Conservation (phyloP, 805 yeast species). For the Wickerhamomyces hampshirensis region DNA sequence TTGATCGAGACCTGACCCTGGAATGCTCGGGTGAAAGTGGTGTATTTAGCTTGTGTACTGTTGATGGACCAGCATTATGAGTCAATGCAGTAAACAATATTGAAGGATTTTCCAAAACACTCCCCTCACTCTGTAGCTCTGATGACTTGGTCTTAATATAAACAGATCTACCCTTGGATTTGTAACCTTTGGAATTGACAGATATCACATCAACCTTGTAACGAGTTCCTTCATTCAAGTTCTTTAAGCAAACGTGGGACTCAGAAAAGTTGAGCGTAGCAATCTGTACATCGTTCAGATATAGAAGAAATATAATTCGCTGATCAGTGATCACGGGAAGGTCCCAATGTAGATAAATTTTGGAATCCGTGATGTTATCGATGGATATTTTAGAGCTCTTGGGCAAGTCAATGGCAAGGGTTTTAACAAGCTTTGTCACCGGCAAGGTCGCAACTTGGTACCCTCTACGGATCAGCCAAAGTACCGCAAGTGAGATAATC, state of each 20-base stretch:
- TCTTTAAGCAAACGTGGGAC: slow-evolving; percentile 30
- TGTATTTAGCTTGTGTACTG: slow-evolving; percentile 19
- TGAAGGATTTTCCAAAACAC: slow-evolving; percentile 33
- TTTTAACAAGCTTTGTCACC: slow-evolving; percentile 39
- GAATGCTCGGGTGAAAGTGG: slow-evolving; percentile 14
- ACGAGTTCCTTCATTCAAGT: slow-evolving; percentile 30
- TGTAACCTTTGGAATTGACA: slow-evolving; percentile 33
- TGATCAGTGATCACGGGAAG: slow-evolving; percentile 16
- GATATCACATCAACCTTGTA: slow-evolving; percentile 42
- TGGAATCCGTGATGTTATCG: slow-evolving; percentile 42
- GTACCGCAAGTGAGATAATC: slow-evolving; percentile 14
- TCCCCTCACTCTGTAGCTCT: slow-evolving; percentile 18
- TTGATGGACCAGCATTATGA: slow-evolving; percentile 27
- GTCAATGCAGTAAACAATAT: slow-evolving; percentile 31
- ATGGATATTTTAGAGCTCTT: slow-evolving; percentile 50
- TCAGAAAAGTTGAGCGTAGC: slow-evolving; percentile 31
- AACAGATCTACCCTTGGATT: slow-evolving; percentile 37
- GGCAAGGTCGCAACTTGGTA: slow-evolving; percentile 31
- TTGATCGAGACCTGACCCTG: slow-evolving; percentile 29
- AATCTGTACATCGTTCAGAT: slow-evolving; percentile 36
- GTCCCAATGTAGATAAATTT: slow-evolving; percentile 56
- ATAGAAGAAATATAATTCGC: slow-evolving; percentile 33
- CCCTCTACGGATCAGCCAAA: slow-evolving; percentile 21
- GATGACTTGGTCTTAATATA: slow-evolving; percentile 34
- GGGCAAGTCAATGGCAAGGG: slow-evolving; percentile 50